Evolutionary conservation across 768 basidiomycete species (phyloP), one percentile per base, ranked within the genome.

Genomic region (Leccinellum luteum): DNA sequence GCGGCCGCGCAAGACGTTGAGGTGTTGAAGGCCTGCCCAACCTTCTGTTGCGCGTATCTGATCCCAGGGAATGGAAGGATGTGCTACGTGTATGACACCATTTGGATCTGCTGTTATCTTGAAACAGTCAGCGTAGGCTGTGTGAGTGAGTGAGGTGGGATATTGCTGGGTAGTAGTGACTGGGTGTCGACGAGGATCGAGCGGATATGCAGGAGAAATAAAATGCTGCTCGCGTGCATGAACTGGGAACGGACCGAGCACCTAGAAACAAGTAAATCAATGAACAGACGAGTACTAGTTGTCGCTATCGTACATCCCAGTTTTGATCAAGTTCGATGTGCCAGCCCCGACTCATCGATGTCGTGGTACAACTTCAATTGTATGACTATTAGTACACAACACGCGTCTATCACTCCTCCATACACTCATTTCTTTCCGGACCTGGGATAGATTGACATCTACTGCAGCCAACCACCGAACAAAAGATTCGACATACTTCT

Each of bases 21-120:
- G 85, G 64, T 92, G 89, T 70, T 96, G 93, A 17, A 94, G 73
- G 21, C 83, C 86, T 23, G 92, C 87, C 93, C 93, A 94, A 13
- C 93, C 93, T 71, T 92, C 89, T 2, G 87, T 85, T 25, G 80
- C 76, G 13, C 92, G 85, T 54, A 94, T 77, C 51, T 79, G 76
- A 30, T 80, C 70, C 93, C 69, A 83, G 82, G 87, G 80, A 57
- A 89, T 78, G 47, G 79, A 58, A 4, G 86, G 88, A 60, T 88
- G 87, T 0, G 84, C 81, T n/a, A 91, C 71, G n/a, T 74, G 66
- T 17, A 93, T 69, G 50, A 74, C 72, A 14, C 85, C 84, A 34
- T 81, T 68, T 1, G 64, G 57, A 51, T 73, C 72, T 27, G 81
- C 71, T 5, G 63, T 66, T 6, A 78, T 73, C 50, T 70, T 79